Evolutionary conservation across 2,329 filamentous ascomycete species (phyloP).

Genomic region (Ophiostoma himal-ulmi): DNA sequence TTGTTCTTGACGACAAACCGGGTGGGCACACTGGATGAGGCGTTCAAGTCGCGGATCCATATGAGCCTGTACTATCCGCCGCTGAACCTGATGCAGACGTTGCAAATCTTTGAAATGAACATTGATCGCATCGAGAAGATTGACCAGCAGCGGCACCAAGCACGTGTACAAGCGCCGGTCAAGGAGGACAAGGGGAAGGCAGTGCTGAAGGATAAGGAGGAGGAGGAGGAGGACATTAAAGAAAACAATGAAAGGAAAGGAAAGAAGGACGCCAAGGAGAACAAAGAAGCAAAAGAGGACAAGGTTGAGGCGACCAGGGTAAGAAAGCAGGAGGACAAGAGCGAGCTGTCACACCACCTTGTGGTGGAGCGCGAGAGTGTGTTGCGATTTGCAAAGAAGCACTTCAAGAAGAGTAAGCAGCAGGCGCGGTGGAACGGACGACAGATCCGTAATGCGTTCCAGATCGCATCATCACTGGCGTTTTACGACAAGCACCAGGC

Average conservation of each 20-base stretch:
- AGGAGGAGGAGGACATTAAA: not conserved
- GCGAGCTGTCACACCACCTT: constrained; percentile 14
- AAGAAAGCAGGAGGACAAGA: not conserved
- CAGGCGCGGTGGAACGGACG: constrained; percentile 29
- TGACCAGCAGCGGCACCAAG: constrained; percentile 19
- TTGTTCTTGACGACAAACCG: constrained; percentile 49
- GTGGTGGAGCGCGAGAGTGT: constrained; percentile 13
- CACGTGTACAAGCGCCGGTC: not conserved
- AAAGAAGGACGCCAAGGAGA: not conserved
- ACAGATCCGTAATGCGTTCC: constrained; percentile 39
- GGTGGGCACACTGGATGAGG: constrained; percentile 44
- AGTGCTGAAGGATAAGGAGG: not conserved
- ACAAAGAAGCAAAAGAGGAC: not conserved
- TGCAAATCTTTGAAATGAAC: constrained; percentile 26
- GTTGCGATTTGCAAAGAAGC: constrained; percentile 18
- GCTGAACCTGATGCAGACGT: constrained; percentile 22
- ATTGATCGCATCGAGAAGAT: constrained; percentile 22
- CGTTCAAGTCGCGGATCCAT: constrained; percentile 46
- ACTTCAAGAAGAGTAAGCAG: constrained; percentile 15
- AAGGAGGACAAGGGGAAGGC: not conserved
- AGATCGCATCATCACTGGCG: constrained; percentile 26
- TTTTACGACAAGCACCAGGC: constrained; percentile 23
- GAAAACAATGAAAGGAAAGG: not conserved
- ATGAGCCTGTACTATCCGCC: constrained; percentile 39
- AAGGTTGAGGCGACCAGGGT: not conserved